phyloP scores from a whole-genome alignment of 2,329 filamentous ascomycete species.

The Botrytis sinoallii region DNA sequence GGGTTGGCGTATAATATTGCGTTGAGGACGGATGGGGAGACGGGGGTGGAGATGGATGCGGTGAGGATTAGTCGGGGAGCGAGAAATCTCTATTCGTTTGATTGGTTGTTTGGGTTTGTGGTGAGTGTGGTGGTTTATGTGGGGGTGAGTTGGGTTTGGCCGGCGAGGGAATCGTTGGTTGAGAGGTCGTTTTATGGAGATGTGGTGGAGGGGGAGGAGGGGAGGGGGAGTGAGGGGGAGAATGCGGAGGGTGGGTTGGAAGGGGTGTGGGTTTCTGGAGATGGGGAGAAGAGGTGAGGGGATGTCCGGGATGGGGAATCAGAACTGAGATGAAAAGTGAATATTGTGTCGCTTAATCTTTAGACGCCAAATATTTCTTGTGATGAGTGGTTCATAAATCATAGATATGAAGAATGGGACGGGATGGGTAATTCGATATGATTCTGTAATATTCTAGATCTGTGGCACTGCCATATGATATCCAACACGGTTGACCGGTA shows the following conservation, averaged over 20 bases:
- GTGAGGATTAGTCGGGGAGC: constrained; percentile 44
- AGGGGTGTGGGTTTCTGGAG: not conserved
- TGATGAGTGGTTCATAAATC: not conserved
- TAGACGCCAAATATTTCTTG: accelerated
- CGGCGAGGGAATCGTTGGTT: constrained; percentile 50
- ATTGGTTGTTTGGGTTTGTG: constrained; percentile 63
- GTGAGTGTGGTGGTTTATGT: constrained; percentile 55
- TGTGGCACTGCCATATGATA: not conserved
- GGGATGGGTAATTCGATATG: not conserved
- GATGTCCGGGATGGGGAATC: constrained; percentile 21
- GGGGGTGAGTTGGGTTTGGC: constrained; percentile 46
- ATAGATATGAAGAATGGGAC: not conserved
- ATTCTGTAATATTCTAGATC: not conserved
- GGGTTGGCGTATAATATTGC: constrained; percentile 32
- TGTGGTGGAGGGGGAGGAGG: constrained; percentile 19
- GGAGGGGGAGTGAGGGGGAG: not conserved
- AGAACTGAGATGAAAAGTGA: not conserved
- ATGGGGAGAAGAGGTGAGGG: constrained; percentile 22
- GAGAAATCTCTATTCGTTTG: constrained; percentile 58
- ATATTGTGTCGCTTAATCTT: not conserved
- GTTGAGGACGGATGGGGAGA: not conserved
- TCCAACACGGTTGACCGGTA: not conserved
- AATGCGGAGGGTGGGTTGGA: not conserved
- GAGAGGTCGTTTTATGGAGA: constrained; percentile 41
- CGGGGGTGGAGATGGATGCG: constrained; percentile 4